A percentile compares a stretch with the other conserved stretches of the same genome.
phyloP scores from a whole-genome alignment of 1,284 basidiomycete genomes.

The Ceratobasidium sp. region DNA sequence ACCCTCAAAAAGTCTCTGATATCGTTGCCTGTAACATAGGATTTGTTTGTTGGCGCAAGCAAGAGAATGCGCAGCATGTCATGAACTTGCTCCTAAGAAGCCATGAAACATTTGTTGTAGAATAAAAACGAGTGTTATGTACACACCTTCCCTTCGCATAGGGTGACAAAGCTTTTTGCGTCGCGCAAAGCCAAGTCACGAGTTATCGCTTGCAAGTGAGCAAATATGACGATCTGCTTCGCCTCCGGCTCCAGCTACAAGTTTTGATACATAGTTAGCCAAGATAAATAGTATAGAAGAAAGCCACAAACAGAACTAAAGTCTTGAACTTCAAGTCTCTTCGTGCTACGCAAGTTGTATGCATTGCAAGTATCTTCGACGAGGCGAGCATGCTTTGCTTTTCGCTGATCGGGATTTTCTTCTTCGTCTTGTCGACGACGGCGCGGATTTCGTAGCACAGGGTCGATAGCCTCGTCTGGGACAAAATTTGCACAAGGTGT shows the following conservation, averaged over 20 bases:
- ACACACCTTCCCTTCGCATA: background rate
- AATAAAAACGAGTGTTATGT: background rate
- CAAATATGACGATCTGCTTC: background rate
- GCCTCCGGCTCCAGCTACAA: background rate
- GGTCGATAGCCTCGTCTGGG: background rate
- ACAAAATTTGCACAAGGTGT: background rate
- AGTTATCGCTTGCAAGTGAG: background rate
- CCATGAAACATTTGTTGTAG: background rate
- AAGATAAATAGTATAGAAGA: background rate
- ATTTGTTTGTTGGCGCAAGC: background rate
- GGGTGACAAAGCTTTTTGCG: background rate
- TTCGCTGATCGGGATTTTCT: background rate
- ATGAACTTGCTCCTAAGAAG: background rate
- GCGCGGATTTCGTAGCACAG: background rate
- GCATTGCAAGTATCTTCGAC: background rate
- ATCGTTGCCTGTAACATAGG: background rate
- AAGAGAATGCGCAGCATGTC: background rate
- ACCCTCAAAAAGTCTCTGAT: background rate
- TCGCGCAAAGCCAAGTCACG: constrained; percentile 8
- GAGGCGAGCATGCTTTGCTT: background rate
- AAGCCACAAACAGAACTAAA: background rate
- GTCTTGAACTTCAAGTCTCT: background rate
- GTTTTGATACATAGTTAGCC: background rate
- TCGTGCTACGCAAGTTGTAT: background rate
- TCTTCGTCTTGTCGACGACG: background rate